Base-by-base conservation (phyloP, 768 basidiomycete genomes). In the Rossbeevera mucosa region DNA sequence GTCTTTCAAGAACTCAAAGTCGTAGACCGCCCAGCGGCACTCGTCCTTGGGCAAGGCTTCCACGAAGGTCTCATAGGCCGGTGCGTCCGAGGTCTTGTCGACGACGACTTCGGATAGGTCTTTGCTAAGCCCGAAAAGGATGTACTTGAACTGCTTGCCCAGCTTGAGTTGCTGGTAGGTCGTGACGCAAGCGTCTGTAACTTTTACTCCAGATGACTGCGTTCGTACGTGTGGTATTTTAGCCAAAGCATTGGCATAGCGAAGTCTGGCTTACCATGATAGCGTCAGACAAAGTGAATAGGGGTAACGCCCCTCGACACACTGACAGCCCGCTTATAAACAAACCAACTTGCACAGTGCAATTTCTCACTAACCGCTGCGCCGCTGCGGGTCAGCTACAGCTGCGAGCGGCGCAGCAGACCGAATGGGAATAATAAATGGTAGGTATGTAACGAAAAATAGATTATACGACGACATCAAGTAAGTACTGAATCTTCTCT, bases 1-100 rank as follows among this genome's bases (percentile, higher is more conserved):
- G 8, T 76, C 85, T 50, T 78, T 83, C 74, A 86, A 79, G 62
- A 78, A 97, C 60, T 90, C 85, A 56, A 94, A 86, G 69, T 98
- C 94, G 63, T 93, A 95, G 21, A 97, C 80, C n/a, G 88, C 94
- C 82, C 84, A 99, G 72, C 88, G 76, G 64, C 88, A 90, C 55
- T 86, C 80, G 25, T 62, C 62, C 66, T 85, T 80, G 1, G 94
- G 93, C 51, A 98, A 76, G 60, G 85, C 81, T 1, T 31, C 66
- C 46, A 91, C 40, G 67, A 98, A 97, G 0, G 78, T 76, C 0
- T 93, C 87, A 71, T 90, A 97, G 18, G 76, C 65, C 1, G 51
- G 14, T 4, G 67, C 67, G 5, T 63, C 52, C 20, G 83, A 84
- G 16, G 71, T 76, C 74, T 91, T 91, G 52, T 81, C 76, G 41